Conservation (phyloP, 1,284 basidiomycete species). For the Paramarasmius palmivorus region DNA sequence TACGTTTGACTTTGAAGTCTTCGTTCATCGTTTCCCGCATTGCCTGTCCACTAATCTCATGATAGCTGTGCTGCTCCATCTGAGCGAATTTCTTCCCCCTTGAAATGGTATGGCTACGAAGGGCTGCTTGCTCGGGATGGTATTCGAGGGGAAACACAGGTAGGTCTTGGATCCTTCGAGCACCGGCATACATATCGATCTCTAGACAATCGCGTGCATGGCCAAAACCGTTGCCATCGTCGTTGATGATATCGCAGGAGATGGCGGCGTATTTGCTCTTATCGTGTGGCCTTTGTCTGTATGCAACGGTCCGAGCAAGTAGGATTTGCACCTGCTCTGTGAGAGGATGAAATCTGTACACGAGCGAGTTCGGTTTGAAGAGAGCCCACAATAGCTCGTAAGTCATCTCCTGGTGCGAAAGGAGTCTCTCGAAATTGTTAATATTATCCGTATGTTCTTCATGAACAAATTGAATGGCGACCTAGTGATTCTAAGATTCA, state of each 20-base stretch:
- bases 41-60: constrained; percentile 7
- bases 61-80: constrained; percentile 15
- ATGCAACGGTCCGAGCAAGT: constrained; percentile 16
- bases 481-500: background rate
- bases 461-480: constrained; percentile 19
- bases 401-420: constrained; percentile 20
- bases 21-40: too few relatives aligned
- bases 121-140: constrained; percentile 14
- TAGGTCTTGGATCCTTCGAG: constrained; percentile 23
- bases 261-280: constrained; percentile 5
- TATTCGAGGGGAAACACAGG: constrained; percentile 22
- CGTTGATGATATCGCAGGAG: constrained; percentile 23
- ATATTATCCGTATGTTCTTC: constrained; percentile 18
- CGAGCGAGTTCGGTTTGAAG: constrained; percentile 25
- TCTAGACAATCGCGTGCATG: constrained; percentile 18
- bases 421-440: constrained; percentile 14
- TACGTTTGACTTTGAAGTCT: too few relatives aligned
- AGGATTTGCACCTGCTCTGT: constrained; percentile 25
- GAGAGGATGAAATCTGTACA: constrained; percentile 21
- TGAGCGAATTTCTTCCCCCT: constrained; percentile 20
- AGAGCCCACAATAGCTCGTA: constrained; percentile 29
- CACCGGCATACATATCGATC: constrained; percentile 22
- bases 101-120: constrained; percentile 15
- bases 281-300: constrained; percentile 8
- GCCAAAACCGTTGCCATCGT: constrained; percentile 28